These are phyloP conservation scores for Neurospora discreta DNA, from an alignment of 495 filamentous ascomycete species.

Conservation along the genomic window DNA sequence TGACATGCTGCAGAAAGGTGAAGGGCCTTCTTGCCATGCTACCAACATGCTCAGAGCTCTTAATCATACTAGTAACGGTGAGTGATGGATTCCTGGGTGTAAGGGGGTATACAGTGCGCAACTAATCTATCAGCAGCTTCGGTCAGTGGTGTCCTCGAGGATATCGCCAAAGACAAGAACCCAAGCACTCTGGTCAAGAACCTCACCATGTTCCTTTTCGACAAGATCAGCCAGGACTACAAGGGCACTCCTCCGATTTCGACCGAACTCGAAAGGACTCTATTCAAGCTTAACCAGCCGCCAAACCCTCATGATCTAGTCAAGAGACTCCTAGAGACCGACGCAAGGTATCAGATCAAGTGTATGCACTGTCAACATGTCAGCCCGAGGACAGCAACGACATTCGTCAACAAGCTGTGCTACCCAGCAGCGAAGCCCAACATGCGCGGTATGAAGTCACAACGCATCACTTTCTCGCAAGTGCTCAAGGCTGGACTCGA, in stretches of 20 bases:
- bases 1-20: slow-evolving; percentile 95
- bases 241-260: slow-evolving; percentile 17
- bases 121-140: slow-evolving; percentile 18
- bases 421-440: slow-evolving; percentile 43
- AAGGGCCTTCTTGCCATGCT: slow-evolving; percentile 89
- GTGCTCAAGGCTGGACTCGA: slow-evolving; percentile 81
- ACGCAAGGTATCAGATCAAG: slow-evolving; percentile 46
- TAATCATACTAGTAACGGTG: slow-evolving; percentile 54
- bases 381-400: slow-evolving; percentile 52
- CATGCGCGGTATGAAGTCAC: slow-evolving; percentile 39
- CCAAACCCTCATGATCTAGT: slow-evolving; percentile 9
- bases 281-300: slow-evolving; percentile 13
- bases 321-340: slow-evolving; percentile 26
- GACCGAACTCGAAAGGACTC: slow-evolving; percentile 13
- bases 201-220: slow-evolving; percentile 18
- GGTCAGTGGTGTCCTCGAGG: slow-evolving; percentile 62
- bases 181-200: slow-evolving; percentile 14
- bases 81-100: not conserved
- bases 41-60: slow-evolving; percentile 90
- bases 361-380: slow-evolving; percentile 80
- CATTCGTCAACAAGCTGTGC: slow-evolving; percentile 69
- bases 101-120: not conserved
- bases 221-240: slow-evolving; percentile 18
- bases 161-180: slow-evolving; percentile 42
- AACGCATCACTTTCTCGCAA: slow-evolving; percentile 61